Conservation (phyloP, 371 early-diverging fungal genomes). For the Mortierella sp. region DNA sequence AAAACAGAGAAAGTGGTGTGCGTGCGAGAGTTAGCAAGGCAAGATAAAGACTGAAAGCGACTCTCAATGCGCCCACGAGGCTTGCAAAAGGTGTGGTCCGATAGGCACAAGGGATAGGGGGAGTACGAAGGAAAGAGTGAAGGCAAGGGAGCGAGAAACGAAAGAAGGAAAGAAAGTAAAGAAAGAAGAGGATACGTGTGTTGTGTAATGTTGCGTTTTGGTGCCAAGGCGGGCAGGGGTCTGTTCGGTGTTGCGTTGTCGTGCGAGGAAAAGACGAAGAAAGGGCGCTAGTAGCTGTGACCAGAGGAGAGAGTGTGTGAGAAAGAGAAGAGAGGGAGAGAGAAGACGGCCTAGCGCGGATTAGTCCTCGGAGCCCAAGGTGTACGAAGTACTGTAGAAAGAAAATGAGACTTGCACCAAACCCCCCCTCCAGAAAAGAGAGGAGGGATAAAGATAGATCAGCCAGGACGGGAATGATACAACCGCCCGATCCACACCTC, state of each 20-base stretch:
- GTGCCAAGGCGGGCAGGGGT: neutral
- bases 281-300: neutral
- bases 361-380: constrained; percentile 2
- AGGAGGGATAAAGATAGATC: constrained; percentile 9
- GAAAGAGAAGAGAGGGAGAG: too few species aligned
- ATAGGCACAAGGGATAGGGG: neutral
- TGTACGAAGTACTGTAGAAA: too few species aligned
- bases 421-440: neutral
- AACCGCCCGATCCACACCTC: neutral
- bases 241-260: constrained; percentile 3
- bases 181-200: neutral
- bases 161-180: neutral
- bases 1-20: neutral
- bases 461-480: neutral
- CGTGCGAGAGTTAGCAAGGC: neutral
- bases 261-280: too few species aligned
- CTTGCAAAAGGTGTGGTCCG: neutral
- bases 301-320: too few species aligned
- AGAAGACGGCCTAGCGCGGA: constrained; percentile 1
- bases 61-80: too few species aligned
- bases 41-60: neutral
- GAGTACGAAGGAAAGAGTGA: neutral
- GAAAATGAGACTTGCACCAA: too few species aligned
- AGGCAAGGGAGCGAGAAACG: too few species aligned
- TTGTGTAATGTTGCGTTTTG: neutral